Evolutionary conservation across 2,329 filamentous ascomycete species (phyloP).

Genomic region (Thielaviopsis punctulata): DNA sequence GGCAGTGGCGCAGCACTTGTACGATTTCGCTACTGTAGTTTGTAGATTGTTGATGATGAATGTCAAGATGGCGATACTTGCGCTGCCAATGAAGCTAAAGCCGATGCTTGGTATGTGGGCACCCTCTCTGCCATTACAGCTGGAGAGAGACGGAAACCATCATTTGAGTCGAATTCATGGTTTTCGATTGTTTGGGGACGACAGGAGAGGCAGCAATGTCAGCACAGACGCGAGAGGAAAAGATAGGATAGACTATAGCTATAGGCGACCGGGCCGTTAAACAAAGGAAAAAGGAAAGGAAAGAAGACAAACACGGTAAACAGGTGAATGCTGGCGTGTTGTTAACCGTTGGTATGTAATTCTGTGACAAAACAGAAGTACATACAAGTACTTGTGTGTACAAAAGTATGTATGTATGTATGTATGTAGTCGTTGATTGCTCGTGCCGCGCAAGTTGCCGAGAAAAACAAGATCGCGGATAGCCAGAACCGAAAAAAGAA

Average conservation of each 20-base stretch:
- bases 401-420: too few species aligned
- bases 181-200: neutral
- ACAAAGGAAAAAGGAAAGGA: neutral
- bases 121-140: constrained; percentile 6
- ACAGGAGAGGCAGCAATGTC: neutral
- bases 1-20: neutral
- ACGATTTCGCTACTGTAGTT: neutral
- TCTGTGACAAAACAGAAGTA: neutral
- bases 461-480: neutral
- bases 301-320: neutral
- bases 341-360: too few species aligned
- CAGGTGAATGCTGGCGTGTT: too few species aligned
- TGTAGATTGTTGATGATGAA: neutral
- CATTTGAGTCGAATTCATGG: constrained; percentile 7
- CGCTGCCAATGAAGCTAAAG: neutral
- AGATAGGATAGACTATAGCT: neutral
- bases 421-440: too few species aligned
- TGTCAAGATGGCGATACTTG: neutral
- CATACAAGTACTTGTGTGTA: too few species aligned
- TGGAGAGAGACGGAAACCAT: constrained; percentile 8
- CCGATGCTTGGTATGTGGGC: neutral
- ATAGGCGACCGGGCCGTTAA: neutral
- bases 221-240: neutral
- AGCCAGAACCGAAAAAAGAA: neutral
- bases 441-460: neutral